Evolutionary conservation across 2,329 filamentous ascomycete genomes (phyloP), one percentile per base, ranked within the genome.

Genomic region (Plectosphaerella sp.): DNA sequence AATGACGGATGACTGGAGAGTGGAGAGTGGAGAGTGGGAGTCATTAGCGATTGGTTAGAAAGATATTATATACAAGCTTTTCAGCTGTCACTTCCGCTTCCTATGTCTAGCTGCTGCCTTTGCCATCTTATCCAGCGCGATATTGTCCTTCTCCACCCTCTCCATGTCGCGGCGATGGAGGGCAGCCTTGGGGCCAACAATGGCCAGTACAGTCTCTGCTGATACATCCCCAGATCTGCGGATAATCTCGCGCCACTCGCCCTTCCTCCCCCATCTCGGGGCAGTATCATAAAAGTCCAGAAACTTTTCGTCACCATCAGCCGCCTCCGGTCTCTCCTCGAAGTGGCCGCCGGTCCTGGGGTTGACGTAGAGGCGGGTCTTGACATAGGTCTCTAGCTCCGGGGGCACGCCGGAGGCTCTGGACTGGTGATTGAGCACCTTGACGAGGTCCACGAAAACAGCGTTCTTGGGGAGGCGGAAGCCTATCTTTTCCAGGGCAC

Each of bases 401-500:
- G 5, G 5, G 5, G 41, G 41, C 16, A 20, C 41, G 5, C 36
- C 43, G 1, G 39, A 42, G n/a, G 28, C 42, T 18, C 43, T 47
- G 3, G 52, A 41, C 45, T 53, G 52, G 20, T 53, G 45, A 3
- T 53, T 48, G 35, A 53, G 41, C 39, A 53, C 52, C 36, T 50
- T 53, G 15, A 53, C 22, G 3, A 53, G 45, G 18, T 53, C 52
- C 6, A 53, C 48, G 4, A 48, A 22, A 2, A 51, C 48, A 1
- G 33, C 48, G 10, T 51, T 51, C 9, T 43, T 18, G 6, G 52
- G 52, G 28, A 51, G 7, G 2, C 9, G 15, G 8, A 51, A 36
- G 2, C 43, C 48, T 4, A 53, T 42, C 2, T 22, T 18, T 1
- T 45, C 48, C 3, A 53, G 45, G 20, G 43, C 48, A 8, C 25